phyloP scores from a whole-genome alignment of 331 rosid genomes.

The Quercus phellos region DNA sequence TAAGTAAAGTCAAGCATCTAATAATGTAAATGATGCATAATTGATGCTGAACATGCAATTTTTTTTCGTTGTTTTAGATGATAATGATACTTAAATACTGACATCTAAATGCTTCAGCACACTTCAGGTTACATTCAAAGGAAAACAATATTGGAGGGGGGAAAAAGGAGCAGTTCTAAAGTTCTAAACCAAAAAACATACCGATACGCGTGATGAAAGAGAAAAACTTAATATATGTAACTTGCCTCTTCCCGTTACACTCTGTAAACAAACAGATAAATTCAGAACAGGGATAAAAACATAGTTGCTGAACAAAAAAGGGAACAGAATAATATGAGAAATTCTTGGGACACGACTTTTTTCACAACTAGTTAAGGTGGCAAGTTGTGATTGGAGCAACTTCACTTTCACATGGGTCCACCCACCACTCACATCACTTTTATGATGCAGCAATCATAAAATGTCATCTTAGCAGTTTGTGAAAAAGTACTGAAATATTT shows the following conservation, averaged over 20 bases:
- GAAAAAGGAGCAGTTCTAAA: background rate
- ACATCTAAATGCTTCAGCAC: background rate
- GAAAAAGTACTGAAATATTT: too few relatives aligned
- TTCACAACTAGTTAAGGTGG: too few relatives aligned
- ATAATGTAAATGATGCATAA: background rate
- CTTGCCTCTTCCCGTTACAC: slow-evolving; percentile 33
- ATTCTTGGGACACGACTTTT: too few relatives aligned
- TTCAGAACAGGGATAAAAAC: slow-evolving; percentile 6
- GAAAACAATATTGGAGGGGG: background rate
- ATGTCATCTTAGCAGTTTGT: too few relatives aligned
- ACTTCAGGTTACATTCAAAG: background rate
- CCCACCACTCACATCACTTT: too few relatives aligned
- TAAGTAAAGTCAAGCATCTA: background rate
- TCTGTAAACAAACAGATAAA: slow-evolving; percentile 43
- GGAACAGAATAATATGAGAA: background rate
- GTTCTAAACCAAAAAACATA: slow-evolving; percentile 18
- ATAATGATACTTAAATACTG: background rate
- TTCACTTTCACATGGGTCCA: too few relatives aligned
- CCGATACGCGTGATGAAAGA: slow-evolving; percentile 37
- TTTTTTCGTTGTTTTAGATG: background rate
- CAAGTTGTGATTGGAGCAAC: too few relatives aligned
- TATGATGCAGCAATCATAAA: too few relatives aligned
- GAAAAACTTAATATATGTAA: slow-evolving; percentile 30
- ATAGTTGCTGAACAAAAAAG: background rate
- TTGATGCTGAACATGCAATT: background rate